These are phyloP conservation scores for Quercus tomentella DNA, from an alignment of 331 rosid species.

Conservation along the genomic window DNA sequence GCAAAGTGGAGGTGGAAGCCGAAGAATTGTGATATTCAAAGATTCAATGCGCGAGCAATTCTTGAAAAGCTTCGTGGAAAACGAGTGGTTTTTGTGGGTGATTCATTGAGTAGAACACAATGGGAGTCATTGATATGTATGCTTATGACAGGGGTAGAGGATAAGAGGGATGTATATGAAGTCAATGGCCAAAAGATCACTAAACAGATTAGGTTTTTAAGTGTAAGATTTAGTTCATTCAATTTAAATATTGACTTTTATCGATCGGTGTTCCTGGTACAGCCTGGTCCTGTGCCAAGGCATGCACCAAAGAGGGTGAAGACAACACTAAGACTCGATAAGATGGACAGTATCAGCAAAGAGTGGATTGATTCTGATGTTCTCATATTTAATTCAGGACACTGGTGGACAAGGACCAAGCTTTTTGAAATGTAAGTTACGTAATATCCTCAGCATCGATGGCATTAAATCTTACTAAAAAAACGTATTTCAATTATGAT, in stretches of 20 bases:
- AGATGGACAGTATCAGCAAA: conserved; percentile 63
- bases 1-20: conserved; percentile 90
- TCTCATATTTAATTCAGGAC: conserved; percentile 80
- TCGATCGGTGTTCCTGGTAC: conserved; percentile 73
- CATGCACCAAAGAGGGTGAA: conserved; percentile 68
- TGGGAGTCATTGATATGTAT: conserved; percentile 92
- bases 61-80: conserved; percentile 71
- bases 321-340: conserved; percentile 59
- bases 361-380: conserved; percentile 89
- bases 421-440: conserved; percentile 78
- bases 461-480: background rate
- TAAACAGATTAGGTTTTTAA: conserved; percentile 59
- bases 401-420: conserved; percentile 87
- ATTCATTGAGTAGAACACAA: conserved; percentile 86
- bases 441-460: conserved; percentile 2
- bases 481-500: background rate
- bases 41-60: conserved; percentile 43
- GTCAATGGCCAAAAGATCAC: conserved; percentile 68
- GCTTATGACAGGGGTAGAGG: conserved; percentile 78
- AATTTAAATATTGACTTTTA: conserved; percentile 72
- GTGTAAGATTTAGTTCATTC: conserved; percentile 50
- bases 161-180: conserved; percentile 71
- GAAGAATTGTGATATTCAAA: conserved; percentile 60
- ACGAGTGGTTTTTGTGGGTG: conserved; percentile 82
- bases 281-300: conserved; percentile 47